Percentiles rank a stretch among this genome's conserved stretches.
These are phyloP conservation scores for Medicago truncatula DNA, from an alignment of 306 rosid genomes.

Conservation along the genomic window MtrunA17r5.0-ANR NC_053049.1:32522001-32522500, in stretches of 20 bases:
- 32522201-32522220: slow-evolving; percentile 67
- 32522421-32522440: slow-evolving; percentile 87
- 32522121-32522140: slow-evolving; percentile 94
- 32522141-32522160: slow-evolving; percentile 90
- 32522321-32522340: slow-evolving; percentile 29
- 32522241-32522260: slow-evolving; percentile 83
- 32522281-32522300: slow-evolving; percentile 31
- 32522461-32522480: slow-evolving; percentile 90
- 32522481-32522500: slow-evolving; percentile 79
- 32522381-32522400: slow-evolving; percentile 90
- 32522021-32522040: slow-evolving; percentile 17
- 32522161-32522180: slow-evolving; percentile 69
- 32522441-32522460: slow-evolving; percentile 87
- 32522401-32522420: slow-evolving; percentile 91
- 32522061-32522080: slow-evolving; percentile 37
- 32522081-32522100: slow-evolving; percentile 57
- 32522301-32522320: slow-evolving; percentile 19
- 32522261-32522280: slow-evolving; percentile 16
- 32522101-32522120: slow-evolving; percentile 95
- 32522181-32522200: slow-evolving; percentile 64
- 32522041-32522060: slow-evolving; percentile 16
- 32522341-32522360: slow-evolving; percentile 11
- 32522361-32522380: slow-evolving; percentile 50
- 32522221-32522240: slow-evolving; percentile 89
- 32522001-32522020: background rate